Conservation (phyloP, 805 yeast species). For the Metschnikowia koreensis region DNA sequence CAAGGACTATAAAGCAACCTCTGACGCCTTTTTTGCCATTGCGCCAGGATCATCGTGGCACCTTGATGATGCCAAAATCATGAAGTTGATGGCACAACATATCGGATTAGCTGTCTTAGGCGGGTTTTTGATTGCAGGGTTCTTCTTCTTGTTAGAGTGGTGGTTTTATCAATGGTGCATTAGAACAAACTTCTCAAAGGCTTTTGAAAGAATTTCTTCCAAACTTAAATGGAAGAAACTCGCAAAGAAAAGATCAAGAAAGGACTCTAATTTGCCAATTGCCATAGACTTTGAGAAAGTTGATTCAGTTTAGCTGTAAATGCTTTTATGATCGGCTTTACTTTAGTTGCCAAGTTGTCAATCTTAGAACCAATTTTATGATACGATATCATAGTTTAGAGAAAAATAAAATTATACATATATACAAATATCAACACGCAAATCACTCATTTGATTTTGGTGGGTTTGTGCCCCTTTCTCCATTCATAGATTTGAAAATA, state of each 20-base stretch:
- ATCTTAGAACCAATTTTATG: background rate
- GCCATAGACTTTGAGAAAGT: conserved; percentile 29
- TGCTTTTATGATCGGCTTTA: too few species aligned
- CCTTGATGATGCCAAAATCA: conserved; percentile 76
- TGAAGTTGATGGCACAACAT: conserved; percentile 72
- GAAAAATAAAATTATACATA: too few species aligned
- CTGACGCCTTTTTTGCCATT: conserved; percentile 67
- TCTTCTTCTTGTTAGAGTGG: conserved; percentile 38
- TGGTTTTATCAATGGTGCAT: conserved; percentile 38
- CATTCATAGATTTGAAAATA: conserved; percentile 46
- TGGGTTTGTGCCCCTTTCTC: background rate
- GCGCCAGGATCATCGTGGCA: conserved; percentile 93
- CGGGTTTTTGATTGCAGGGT: conserved; percentile 60
- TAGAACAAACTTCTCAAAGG: conserved; percentile 28
- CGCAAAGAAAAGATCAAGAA: conserved; percentile 44
- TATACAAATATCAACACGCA: background rate
- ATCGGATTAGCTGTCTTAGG: conserved; percentile 66
- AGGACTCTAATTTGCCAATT: conserved; percentile 53
- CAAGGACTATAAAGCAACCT: conserved; percentile 60
- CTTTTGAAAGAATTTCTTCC: conserved; percentile 14
- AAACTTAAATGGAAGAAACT: conserved; percentile 16
- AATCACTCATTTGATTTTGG: background rate
- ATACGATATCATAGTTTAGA: background rate
- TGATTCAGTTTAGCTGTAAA: conserved; percentile 10
- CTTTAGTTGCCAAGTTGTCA: background rate